Base-by-base conservation (phyloP, 2,329 filamentous ascomycete species). In the Hypoxylon sp. region DNA sequence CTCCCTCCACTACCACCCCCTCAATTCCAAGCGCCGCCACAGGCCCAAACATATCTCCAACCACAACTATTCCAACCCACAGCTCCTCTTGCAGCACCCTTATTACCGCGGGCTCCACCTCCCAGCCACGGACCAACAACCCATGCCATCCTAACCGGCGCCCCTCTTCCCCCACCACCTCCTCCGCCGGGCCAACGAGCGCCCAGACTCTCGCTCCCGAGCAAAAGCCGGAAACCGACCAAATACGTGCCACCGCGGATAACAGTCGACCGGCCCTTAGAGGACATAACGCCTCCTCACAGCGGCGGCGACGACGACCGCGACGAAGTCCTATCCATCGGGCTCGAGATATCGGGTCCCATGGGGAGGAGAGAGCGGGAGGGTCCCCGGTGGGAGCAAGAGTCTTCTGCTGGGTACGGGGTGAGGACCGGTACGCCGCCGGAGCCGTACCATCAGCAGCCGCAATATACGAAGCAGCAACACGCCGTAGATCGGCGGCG, bases 211-310 rank as follows among this genome's bases (percentile, higher is more conserved):
- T 53, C 71, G 1, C 80, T 82, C 0, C 81, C 82, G 0, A 67
- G 76, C 1, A 80, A 80, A 23, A 73, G 83, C 0, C 74, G 77
- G 0, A 72, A 82, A 10, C 80, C 83, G 0, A 84, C 80, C 71
- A 80, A 81, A 69, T 81, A 83, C 70, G 65, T 73, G 0, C 81
- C 83, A 1, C 82, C 81, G 0, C 69, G 71, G 13, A 77, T 83
- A 14, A 72, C 68, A 52, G 10, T 75, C 79, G 1, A 78, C 76
- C 52, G 45, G 1, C 77, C 78, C 0, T 34, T 74, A 1, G 76
- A 67, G 0, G 57, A 52, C 28, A 17, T 70, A 1, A 69, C 50
- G 3, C 50, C 49, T 1, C 36, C 50, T 10, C 62, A 43, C 49
- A 32, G 32, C 50, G 13, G 17, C 36, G 43, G 17, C 36, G 32